Percentiles rank a stretch among this genome's conserved stretches.
Evolutionary conservation across 208 protist species (phyloP).

Genomic region (Wallacemonas sp.): DNA sequence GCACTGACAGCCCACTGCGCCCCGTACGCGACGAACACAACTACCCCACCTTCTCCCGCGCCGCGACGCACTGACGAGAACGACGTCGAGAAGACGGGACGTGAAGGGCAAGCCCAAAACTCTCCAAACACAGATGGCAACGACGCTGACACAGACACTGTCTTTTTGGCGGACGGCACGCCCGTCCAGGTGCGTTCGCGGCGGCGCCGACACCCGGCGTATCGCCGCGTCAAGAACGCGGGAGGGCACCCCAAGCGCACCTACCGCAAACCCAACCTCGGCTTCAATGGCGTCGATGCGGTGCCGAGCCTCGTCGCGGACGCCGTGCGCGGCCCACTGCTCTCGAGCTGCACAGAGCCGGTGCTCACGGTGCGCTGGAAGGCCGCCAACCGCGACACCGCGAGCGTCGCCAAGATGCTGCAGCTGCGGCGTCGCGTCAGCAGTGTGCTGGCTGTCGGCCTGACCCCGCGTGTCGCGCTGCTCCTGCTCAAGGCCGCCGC

Average conservation of each 20-base stretch:
- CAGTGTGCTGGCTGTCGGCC: constrained; percentile 46
- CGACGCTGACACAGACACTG: constrained; percentile 23
- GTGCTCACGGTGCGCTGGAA: constrained; percentile 77
- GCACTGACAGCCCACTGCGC: constrained; percentile 57
- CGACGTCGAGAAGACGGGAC: too few species aligned
- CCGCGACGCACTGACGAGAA: too few species aligned
- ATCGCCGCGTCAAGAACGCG: constrained; percentile 15
- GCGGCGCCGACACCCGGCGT: constrained; percentile 7
- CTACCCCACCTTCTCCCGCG: too few species aligned
- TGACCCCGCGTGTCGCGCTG: constrained; percentile 55
- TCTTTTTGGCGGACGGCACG: constrained; percentile 28
- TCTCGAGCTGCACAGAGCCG: constrained; percentile 46
- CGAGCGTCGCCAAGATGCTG: constrained; percentile 53
- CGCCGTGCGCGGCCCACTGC: constrained; percentile 67
- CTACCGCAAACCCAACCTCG: constrained; percentile 31
- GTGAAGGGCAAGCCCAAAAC: too few species aligned
- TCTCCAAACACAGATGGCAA: too few species aligned
- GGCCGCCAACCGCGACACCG: constrained; percentile 56
- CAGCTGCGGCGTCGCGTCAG: constrained; percentile 46
- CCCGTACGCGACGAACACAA: constrained; percentile 32
- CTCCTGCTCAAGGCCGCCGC: constrained; percentile 71
- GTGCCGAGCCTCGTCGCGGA: constrained; percentile 73
- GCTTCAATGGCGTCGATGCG: constrained; percentile 75
- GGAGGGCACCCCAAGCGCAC: constrained; percentile 36
- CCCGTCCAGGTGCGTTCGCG: constrained; percentile 16